Evolutionary conservation across 2,329 filamentous ascomycete genomes (phyloP).

Genomic region (Aspergillus nomiae): DNA sequence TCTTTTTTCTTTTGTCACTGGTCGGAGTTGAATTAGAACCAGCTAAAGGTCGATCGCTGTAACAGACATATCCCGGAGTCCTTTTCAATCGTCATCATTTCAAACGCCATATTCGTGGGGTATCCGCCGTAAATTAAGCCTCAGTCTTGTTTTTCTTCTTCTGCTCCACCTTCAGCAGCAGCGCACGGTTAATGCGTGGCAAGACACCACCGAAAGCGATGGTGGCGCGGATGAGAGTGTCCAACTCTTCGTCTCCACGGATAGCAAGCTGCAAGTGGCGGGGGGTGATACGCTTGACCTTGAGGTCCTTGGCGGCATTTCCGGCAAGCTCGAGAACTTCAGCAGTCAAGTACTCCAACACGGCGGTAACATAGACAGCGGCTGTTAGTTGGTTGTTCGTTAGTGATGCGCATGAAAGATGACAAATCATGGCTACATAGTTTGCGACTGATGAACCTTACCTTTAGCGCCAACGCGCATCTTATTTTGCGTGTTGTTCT

Average conservation of each 20-base stretch:
- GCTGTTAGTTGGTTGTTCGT: constrained; percentile 50
- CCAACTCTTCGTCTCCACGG: constrained; percentile 95
- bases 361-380: constrained; percentile 95
- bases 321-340: constrained; percentile 98
- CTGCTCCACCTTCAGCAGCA: constrained; percentile 94
- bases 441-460: constrained; percentile 29
- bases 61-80: constrained; percentile 14
- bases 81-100: constrained; percentile 27
- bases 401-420: constrained; percentile 11
- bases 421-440: neutral
- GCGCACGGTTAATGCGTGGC: constrained; percentile 96
- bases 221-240: constrained; percentile 94
- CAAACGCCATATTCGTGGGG: constrained; percentile 29
- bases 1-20: constrained; percentile 9
- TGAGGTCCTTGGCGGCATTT: constrained; percentile 98
- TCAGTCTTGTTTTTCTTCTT: constrained; percentile 80
- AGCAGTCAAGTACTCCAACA: constrained; percentile 97
- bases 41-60: constrained; percentile 15
- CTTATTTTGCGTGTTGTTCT: constrained; percentile 99
- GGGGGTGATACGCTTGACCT: constrained; percentile 99
- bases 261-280: constrained; percentile 98
- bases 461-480: constrained; percentile 97
- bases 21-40: constrained; percentile 1
- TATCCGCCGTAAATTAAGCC: constrained; percentile 29
- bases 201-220: constrained; percentile 98